phyloP scores from a whole-genome alignment of 768 basidiomycete species.

The Galerina marginata region DNA sequence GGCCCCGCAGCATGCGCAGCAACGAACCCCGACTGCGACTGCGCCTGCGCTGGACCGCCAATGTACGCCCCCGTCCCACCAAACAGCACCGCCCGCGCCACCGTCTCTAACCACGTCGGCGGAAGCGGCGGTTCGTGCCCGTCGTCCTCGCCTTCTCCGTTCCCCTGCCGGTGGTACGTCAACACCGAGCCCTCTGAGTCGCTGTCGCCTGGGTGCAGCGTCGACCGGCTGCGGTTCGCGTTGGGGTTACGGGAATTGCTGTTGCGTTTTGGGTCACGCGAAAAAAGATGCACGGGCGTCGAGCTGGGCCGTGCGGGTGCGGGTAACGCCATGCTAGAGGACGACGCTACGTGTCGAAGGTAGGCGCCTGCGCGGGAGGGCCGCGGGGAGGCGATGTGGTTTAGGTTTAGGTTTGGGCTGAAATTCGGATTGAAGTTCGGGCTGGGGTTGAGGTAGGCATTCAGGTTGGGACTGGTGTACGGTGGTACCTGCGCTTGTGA shows the following conservation, averaged over 20 bases:
- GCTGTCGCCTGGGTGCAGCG: conserved; percentile 37
- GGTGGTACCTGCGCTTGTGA: not conserved
- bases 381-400: conserved; percentile 32
- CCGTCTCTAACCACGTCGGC: conserved; percentile 70
- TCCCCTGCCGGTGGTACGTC: conserved; percentile 21
- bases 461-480: not conserved
- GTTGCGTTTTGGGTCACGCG: not conserved
- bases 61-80: conserved; percentile 53
- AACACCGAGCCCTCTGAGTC: conserved; percentile 24
- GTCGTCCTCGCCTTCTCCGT: conserved; percentile 36
- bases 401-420: conserved; percentile 20
- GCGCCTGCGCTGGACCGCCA: conserved; percentile 41
- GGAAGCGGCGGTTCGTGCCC: conserved; percentile 51
- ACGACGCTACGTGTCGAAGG: conserved; percentile 77
- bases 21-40: not conserved
- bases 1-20: no score
- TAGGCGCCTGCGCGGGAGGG: conserved; percentile 68
- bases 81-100: conserved; percentile 68
- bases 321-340: conserved; percentile 40
- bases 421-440: conserved; percentile 25
- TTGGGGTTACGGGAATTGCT: not conserved
- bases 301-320: conserved; percentile 36
- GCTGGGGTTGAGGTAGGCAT: not conserved
- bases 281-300: conserved; percentile 22
- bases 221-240: conserved; percentile 6